Conservation (phyloP, 768 basidiomycete genomes). For the Phaeolepiota aurea region DNA sequence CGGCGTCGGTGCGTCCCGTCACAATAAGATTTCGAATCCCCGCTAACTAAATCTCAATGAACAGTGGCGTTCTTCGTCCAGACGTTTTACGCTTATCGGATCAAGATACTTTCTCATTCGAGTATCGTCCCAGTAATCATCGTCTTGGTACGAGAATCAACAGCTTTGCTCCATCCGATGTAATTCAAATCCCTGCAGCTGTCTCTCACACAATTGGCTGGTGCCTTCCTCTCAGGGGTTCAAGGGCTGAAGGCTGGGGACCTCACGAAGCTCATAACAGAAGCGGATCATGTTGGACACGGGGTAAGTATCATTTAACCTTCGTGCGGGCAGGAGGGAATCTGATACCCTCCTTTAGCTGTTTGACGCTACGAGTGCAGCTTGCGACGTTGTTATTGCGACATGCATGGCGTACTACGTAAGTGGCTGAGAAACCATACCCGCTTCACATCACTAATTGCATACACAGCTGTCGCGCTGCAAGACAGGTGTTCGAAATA, state of each 20-base stretch:
- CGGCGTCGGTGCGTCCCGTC: conserved; percentile 11
- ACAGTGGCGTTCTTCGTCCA: conserved; percentile 13
- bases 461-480: background rate
- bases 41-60: background rate
- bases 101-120: background rate
- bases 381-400: background rate
- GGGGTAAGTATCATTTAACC: background rate
- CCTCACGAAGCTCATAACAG: background rate
- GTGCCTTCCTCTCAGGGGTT: background rate
- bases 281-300: background rate
- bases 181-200: background rate
- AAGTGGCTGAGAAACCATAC: background rate
- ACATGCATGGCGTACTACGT: background rate
- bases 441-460: background rate
- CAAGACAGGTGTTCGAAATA: background rate
- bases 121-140: background rate
- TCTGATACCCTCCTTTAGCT: background rate
- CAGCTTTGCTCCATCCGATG: background rate
- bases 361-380: background rate
- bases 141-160: background rate
- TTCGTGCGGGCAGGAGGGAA: background rate
- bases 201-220: background rate
- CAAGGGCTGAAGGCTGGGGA: background rate
- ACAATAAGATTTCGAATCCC: background rate
- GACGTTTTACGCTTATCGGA: conserved; percentile 9